Conservation (phyloP, 345 rosid species). For the Mercurialis annua region DNA sequence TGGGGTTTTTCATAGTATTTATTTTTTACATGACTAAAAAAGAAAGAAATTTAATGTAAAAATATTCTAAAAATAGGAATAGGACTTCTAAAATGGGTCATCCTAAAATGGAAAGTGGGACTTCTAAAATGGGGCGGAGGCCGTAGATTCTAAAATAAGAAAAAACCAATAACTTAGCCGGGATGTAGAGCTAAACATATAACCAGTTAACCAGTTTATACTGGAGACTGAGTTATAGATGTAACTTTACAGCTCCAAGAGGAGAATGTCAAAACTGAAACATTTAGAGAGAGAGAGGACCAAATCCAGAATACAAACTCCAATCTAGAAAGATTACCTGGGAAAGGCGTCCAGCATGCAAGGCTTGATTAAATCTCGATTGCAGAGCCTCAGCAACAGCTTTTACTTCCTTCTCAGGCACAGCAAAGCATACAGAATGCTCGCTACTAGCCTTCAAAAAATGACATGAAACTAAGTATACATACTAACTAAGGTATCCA, state of each 20-base stretch:
- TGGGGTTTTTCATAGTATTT: too few relatives aligned
- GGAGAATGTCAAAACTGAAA: background rate
- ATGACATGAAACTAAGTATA: constrained; percentile 26
- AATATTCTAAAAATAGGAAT: too few relatives aligned
- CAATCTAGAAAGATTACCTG: constrained; percentile 48
- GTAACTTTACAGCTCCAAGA: background rate
- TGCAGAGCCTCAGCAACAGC: constrained; percentile 86
- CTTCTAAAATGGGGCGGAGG: too few relatives aligned
- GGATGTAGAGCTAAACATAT: background rate
- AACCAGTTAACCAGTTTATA: background rate
- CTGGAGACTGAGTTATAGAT: background rate
- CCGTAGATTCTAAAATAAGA: background rate
- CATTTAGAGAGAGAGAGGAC: background rate
- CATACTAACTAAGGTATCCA: constrained; percentile 8
- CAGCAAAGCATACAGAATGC: constrained; percentile 99
- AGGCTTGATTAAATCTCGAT: constrained; percentile 79
- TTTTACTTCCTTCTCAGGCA: constrained; percentile 92
- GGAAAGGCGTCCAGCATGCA: constrained; percentile 94
- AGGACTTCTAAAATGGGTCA: too few relatives aligned
- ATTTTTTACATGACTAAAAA: too few relatives aligned
- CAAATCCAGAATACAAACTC: background rate
- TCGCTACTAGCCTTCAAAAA: constrained; percentile 88
- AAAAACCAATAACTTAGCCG: background rate
- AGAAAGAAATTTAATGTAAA: too few relatives aligned
- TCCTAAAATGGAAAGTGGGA: too few relatives aligned